A percentile compares a stretch with the other conserved stretches of the same genome.
These are phyloP conservation scores for Penicillium janthinellum DNA, from an alignment of 2,329 filamentous ascomycete species.

Conservation along the genomic window DNA sequence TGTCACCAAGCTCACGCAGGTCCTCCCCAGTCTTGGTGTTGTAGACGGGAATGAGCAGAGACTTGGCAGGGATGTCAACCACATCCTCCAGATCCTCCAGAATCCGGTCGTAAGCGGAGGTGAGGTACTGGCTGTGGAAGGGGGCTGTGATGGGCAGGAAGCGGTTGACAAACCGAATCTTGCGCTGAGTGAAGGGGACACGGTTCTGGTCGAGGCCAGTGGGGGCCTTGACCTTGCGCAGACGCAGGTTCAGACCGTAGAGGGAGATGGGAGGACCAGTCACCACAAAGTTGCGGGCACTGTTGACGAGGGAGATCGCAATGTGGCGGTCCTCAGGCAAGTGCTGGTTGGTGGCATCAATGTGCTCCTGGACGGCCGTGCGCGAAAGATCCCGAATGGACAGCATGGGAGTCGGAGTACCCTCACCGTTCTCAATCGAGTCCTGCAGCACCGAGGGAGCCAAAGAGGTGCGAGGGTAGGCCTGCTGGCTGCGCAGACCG, in stretches of 20 bases:
- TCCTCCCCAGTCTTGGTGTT: conserved; percentile 89
- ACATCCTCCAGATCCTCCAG: conserved; percentile 85
- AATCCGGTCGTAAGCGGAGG: conserved; percentile 78
- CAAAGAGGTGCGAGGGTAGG: conserved; percentile 91
- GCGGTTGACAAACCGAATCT: conserved; percentile 93
- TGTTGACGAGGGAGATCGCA: conserved; percentile 93
- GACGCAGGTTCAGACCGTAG: conserved; percentile 90
- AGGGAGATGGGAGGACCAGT: conserved; percentile 94
- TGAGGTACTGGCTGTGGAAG: conserved; percentile 95
- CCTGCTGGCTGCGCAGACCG: conserved; percentile 92
- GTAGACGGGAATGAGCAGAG: conserved; percentile 81
- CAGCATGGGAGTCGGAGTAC: conserved; percentile 94
- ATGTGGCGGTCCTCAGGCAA: conserved; percentile 91
- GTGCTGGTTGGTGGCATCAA: conserved; percentile 95
- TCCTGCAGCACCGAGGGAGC: conserved; percentile 89
- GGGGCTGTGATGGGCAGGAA: conserved; percentile 97
- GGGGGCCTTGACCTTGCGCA: conserved; percentile 95
- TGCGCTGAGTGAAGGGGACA: conserved; percentile 91
- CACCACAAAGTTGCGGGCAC: conserved; percentile 93
- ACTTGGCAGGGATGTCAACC: conserved; percentile 66
- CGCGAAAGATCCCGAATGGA: conserved; percentile 92
- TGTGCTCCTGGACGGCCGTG: conserved; percentile 90
- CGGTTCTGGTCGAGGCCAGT: conserved; percentile 96
- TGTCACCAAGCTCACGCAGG: conserved; percentile 67
- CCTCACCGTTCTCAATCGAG: conserved; percentile 90